Base-by-base conservation (phyloP, 352 stramenopile genomes). In the Saprolegnia parasitica region DNA sequence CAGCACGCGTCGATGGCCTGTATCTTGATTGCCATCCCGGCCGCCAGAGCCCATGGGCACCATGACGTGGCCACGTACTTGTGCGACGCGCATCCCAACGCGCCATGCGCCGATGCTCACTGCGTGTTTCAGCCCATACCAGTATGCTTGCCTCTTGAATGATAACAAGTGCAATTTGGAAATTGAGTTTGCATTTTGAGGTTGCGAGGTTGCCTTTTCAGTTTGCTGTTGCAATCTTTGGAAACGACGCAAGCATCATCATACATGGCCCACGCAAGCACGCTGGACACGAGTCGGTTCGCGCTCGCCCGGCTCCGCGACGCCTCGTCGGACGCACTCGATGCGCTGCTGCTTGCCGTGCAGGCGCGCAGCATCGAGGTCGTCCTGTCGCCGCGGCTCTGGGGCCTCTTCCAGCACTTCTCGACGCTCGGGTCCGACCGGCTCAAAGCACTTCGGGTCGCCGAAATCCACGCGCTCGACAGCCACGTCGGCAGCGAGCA, bases 231-330 rank as follows among this genome's bases (percentile, higher is more conserved):
- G 29, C 29, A 35, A 35, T 35, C 29, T 49, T 49, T 49, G 42
- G 42, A 49, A n/a, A 35, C 29, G 29, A 10, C 13, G 42, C 42
- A 49, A n/a, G n/a, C n/a, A n/a, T n/a, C n/a, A 49, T n/a, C 11
- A n/a, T n/a, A 49, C 11, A 49, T 49, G 42, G 42, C 42, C 8
- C 46, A 61, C 23, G 20, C 63, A 37, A 46, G 63, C 39, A 61
- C 45, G 23, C 63, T 70, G 4, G 63, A 70, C 16, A 54, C 39
- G 37, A 70, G 63, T 52, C 20, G 9, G 9, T 70, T 70, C 37
- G 46, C 29, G 63, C 63, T 70, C 23, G 45, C 54, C 8, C 49
- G 26, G 23, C n/a, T 70, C 10, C 63, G 63, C 10, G 32, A 62
- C 9, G 63, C 63, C 16, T 29, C 63, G n/a, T 61, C 63, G 16